Evolutionary conservation across 2,329 filamentous ascomycete genomes (phyloP).

Genomic region (Peltaster fructicola): DNA sequence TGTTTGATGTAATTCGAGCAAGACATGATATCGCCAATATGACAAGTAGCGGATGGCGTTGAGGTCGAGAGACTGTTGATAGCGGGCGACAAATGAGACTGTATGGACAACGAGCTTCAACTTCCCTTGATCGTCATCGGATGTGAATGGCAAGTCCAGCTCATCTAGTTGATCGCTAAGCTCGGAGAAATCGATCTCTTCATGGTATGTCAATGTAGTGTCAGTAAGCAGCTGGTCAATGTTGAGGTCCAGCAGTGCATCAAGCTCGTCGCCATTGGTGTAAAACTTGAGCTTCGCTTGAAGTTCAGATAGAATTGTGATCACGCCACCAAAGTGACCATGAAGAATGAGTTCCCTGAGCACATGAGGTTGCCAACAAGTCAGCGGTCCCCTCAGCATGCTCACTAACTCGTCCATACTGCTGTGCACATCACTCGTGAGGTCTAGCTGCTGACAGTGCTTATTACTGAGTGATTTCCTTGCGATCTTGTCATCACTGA

Average conservation of each 20-base stretch:
- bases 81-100: constrained; percentile 11
- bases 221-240: constrained; percentile 20
- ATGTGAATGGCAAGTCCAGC: constrained; percentile 29
- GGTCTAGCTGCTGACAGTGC: constrained; percentile 4
- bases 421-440: neutral
- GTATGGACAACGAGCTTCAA: constrained; percentile 12
- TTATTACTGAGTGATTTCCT: constrained; percentile 37
- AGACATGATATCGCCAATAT: constrained; percentile 14
- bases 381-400: constrained; percentile 76
- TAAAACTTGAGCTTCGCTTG: constrained; percentile 67
- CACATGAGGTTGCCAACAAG: constrained; percentile 84
- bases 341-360: constrained; percentile 70
- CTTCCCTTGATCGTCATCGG: constrained; percentile 10
- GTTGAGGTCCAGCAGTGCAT: constrained; percentile 50
- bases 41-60: constrained; percentile 17
- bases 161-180: constrained; percentile 21
- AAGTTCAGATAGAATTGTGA: constrained; percentile 53
- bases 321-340: constrained; percentile 56
- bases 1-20: too few species aligned
- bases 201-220: constrained; percentile 6
- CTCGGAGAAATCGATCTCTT: constrained; percentile 10
- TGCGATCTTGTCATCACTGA: constrained; percentile 61
- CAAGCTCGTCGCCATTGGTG: constrained; percentile 61
- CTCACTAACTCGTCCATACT: constrained; percentile 7
- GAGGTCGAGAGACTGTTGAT: constrained; percentile 12